Conservation (phyloP, 2,329 filamentous ascomycete genomes). For the Leptoxyphium fumago region DNA sequence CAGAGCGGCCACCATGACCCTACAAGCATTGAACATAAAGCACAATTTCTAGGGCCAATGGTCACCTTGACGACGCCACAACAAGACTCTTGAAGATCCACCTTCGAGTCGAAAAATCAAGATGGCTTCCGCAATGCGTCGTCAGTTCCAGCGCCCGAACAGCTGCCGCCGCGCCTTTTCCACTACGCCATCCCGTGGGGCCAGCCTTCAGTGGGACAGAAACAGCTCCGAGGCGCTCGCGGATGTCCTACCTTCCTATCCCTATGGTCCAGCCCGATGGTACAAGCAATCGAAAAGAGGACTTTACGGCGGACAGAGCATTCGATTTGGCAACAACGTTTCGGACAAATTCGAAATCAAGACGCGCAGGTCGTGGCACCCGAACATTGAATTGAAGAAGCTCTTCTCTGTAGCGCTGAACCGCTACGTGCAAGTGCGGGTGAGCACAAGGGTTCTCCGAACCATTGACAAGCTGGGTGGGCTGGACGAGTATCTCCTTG, state of each 20-base stretch:
- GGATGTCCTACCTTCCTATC: conserved; percentile 40
- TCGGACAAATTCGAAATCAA: conserved; percentile 53
- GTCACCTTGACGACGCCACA: too few relatives aligned
- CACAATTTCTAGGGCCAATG: too few relatives aligned
- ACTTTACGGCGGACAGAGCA: conserved; percentile 43
- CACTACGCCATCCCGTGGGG: conserved; percentile 11
- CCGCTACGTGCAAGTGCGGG: conserved; percentile 49
- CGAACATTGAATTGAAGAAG: conserved; percentile 54
- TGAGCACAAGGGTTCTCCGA: conserved; percentile 51
- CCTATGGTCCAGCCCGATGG: conserved; percentile 51
- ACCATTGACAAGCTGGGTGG: conserved; percentile 72
- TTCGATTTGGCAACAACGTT: conserved; percentile 69
- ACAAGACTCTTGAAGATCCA: too few relatives aligned
- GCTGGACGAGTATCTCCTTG: conserved; percentile 80
- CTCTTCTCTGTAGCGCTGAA: conserved; percentile 51
- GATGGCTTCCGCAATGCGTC: neutral
- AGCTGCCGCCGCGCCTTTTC: conserved; percentile 15
- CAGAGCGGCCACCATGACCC: too few relatives aligned
- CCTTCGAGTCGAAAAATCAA: too few relatives aligned
- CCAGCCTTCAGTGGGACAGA: conserved; percentile 16
- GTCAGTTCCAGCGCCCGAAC: neutral
- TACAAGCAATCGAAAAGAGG: conserved; percentile 66
- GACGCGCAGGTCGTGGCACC: conserved; percentile 57
- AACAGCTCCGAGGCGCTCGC: conserved; percentile 18
- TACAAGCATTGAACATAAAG: too few relatives aligned